Percentiles rank a stretch among this genome's conserved stretches.
Evolutionary conservation across 495 filamentous ascomycete genomes (phyloP).

Genomic region (Tirmania nivea): DNA sequence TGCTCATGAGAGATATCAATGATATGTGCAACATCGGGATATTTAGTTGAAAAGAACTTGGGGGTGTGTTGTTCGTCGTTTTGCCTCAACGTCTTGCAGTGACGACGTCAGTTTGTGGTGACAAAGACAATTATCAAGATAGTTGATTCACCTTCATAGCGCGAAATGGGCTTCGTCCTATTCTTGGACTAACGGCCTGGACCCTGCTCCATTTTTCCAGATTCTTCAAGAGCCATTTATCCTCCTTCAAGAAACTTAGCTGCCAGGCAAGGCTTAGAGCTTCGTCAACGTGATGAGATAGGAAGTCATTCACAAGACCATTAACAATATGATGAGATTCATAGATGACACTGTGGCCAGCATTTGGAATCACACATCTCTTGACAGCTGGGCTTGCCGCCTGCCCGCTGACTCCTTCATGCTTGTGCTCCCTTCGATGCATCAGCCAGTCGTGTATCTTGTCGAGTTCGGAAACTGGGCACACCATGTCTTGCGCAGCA

Average conservation of each 20-base stretch:
- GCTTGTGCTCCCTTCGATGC: too few relatives aligned
- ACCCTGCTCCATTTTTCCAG: constrained; percentile 74
- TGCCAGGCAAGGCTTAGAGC: constrained; percentile 76
- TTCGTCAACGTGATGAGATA: constrained; percentile 48
- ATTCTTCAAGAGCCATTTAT: constrained; percentile 98
- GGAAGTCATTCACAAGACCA: constrained; percentile 64
- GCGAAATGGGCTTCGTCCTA: constrained; percentile 47
- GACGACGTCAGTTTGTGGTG: constrained; percentile 32
- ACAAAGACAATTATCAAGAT: too few relatives aligned
- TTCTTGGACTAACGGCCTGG: constrained; percentile 50
- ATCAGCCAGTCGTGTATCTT: constrained; percentile 40
- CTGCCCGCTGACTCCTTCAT: constrained; percentile 12
- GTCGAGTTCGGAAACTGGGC: constrained; percentile 43
- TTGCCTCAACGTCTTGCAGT: constrained; percentile 34
- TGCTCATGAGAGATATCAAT: constrained; percentile 50
- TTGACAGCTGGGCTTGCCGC: constrained; percentile 30
- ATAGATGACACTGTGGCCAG: constrained; percentile 74
- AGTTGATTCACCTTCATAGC: constrained; percentile 60
- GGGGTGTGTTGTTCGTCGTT: constrained; percentile 68
- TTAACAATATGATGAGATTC: constrained; percentile 52
- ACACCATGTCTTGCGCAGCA: constrained; percentile 55
- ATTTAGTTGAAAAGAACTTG: constrained; percentile 44
- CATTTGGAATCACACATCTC: constrained; percentile 47
- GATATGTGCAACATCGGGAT: constrained; percentile 37
- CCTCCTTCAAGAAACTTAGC: constrained; percentile 61